Conservation (phyloP, 2,329 filamentous ascomycete species). For the Pseudopithomyces maydicus region DNA sequence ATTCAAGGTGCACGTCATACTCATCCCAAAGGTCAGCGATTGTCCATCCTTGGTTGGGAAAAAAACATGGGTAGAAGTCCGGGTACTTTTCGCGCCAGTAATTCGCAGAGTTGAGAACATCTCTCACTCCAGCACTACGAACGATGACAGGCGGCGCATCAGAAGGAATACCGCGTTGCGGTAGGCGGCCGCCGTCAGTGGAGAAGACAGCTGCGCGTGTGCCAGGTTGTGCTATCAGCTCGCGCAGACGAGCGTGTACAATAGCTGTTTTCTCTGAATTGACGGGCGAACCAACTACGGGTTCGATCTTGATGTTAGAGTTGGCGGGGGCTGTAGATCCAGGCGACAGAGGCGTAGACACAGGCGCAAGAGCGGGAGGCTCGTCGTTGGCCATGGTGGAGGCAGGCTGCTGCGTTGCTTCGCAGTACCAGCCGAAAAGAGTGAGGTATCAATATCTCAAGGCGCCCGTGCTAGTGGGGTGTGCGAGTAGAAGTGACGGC, state of each 20-base stretch:
- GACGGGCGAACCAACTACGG: constrained; percentile 9
- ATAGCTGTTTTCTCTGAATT: constrained; percentile 15
- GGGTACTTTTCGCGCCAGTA: constrained; percentile 30
- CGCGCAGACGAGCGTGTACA: constrained; percentile 2
- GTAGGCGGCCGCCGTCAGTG: constrained; percentile 28
- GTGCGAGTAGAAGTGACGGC: not conserved
- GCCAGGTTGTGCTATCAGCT: constrained; percentile 10
- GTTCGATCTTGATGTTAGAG: not conserved
- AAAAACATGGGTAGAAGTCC: constrained; percentile 31
- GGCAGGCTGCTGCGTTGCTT: not conserved
- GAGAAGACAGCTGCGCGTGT: constrained; percentile 33
- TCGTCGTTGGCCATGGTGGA: constrained; percentile 7
- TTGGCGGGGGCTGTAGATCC: constrained; percentile 1
- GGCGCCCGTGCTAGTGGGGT: not conserved
- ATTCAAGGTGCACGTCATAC: constrained; percentile 39
- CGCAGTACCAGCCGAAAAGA: not conserved
- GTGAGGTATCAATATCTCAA: not conserved
- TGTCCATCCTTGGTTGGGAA: constrained; percentile 28
- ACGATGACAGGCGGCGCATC: constrained; percentile 29
- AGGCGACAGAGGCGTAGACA: constrained; percentile 6
- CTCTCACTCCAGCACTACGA: constrained; percentile 22
- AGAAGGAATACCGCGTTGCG: constrained; percentile 20
- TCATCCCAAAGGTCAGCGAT: constrained; percentile 43
- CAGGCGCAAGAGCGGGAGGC: constrained; percentile 3
- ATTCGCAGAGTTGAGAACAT: constrained; percentile 25